These are phyloP conservation scores for Pseudocercospora macadamiae DNA, from an alignment of 2,329 filamentous ascomycete species.

Conservation along the genomic window DNA sequence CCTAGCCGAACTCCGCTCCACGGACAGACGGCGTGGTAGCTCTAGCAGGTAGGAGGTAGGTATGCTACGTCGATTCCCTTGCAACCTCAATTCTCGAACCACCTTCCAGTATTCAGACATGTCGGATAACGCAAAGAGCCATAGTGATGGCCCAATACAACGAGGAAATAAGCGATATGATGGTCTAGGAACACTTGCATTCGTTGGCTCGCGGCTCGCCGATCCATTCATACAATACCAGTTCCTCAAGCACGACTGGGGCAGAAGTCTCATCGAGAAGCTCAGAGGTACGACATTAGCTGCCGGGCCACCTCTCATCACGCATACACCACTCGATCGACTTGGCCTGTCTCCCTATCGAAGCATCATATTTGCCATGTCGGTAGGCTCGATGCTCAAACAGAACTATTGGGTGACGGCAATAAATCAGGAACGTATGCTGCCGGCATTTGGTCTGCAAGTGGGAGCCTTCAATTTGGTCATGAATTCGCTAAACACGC, in stretches of 20 bases:
- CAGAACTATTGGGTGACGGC: slow-evolving; percentile 58
- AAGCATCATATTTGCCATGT: slow-evolving; percentile 57
- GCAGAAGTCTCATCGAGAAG: slow-evolving; percentile 47
- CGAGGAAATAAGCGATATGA: slow-evolving; percentile 47
- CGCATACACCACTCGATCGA: slow-evolving; percentile 45
- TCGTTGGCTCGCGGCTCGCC: slow-evolving; percentile 51
- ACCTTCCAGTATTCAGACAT: background rate
- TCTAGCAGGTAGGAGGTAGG: background rate
- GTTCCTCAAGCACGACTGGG: slow-evolving; percentile 50
- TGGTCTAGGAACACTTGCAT: slow-evolving; percentile 43
- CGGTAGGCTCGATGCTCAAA: slow-evolving; percentile 56
- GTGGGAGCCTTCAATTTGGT: slow-evolving; percentile 58
- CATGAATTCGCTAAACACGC: slow-evolving; percentile 58
- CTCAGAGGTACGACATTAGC: slow-evolving; percentile 51
- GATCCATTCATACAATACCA: slow-evolving; percentile 55
- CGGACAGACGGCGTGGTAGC: background rate
- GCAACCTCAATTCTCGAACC: background rate
- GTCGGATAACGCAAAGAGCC: background rate
- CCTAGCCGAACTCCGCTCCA: background rate
- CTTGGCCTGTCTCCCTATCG: slow-evolving; percentile 54
- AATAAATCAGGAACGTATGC: slow-evolving; percentile 57
- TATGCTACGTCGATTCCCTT: too few species aligned
- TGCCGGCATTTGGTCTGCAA: slow-evolving; percentile 44
- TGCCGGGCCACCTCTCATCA: slow-evolving; percentile 45
- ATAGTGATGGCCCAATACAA: slow-evolving; percentile 28